These are phyloP conservation scores for Diaporthe sp. DNA, from an alignment of 2,329 filamentous ascomycete genomes.

Conservation along the genomic window DNA sequence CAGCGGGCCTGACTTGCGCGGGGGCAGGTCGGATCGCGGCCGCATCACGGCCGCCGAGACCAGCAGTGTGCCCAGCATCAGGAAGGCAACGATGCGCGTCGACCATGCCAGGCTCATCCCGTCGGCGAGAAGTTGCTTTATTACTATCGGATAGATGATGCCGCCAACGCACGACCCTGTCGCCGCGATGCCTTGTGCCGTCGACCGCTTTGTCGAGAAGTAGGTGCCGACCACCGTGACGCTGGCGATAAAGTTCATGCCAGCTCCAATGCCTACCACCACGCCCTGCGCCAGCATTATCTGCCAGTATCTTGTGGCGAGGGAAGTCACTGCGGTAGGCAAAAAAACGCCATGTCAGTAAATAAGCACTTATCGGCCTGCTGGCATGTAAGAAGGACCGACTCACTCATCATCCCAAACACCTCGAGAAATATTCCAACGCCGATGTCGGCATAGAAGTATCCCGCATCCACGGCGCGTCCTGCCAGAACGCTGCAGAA, in stretches of 20 bases:
- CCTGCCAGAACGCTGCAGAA: constrained; percentile 55
- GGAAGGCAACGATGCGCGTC: constrained; percentile 41
- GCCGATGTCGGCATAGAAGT: constrained; percentile 52
- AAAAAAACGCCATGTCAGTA: constrained; percentile 36
- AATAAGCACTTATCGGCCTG: neutral
- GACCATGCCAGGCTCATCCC: constrained; percentile 43
- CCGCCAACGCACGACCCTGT: constrained; percentile 36
- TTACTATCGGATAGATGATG: constrained; percentile 47
- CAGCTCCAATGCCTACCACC: constrained; percentile 56
- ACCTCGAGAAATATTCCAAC: constrained; percentile 43
- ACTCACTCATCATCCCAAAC: neutral
- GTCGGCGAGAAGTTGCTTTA: constrained; percentile 39
- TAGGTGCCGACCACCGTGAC: constrained; percentile 48
- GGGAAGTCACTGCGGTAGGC: constrained; percentile 58
- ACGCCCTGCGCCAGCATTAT: constrained; percentile 56
- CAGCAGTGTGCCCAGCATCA: constrained; percentile 41
- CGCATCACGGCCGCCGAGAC: constrained; percentile 42
- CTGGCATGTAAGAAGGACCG: no score
- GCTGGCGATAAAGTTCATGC: constrained; percentile 52
- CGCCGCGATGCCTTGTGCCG: constrained; percentile 48
- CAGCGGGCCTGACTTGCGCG: constrained; percentile 45
- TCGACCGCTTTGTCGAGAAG: constrained; percentile 42
- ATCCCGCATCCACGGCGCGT: constrained; percentile 58
- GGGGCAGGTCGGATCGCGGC: constrained; percentile 46
- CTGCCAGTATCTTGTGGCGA: constrained; percentile 54